A percentile compares a stretch with the other conserved stretches of the same genome.
phyloP scores from a whole-genome alignment of 257 asterid genomes.

The Plantago major region DNA sequence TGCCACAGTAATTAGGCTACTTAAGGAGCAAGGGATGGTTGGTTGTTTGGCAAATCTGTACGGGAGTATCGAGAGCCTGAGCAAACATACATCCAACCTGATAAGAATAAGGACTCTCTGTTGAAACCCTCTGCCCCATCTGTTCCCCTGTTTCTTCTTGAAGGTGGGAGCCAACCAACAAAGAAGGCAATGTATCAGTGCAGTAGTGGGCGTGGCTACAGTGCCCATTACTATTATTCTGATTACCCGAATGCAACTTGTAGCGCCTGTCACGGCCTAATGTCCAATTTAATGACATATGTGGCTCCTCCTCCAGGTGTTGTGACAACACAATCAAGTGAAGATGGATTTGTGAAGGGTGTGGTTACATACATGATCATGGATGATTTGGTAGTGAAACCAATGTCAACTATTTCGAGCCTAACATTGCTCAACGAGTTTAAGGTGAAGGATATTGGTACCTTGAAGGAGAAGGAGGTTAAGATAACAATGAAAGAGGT shows the following conservation, averaged over 20 bases:
- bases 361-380: too few relatives aligned
- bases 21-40: slow-evolving; percentile 15
- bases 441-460: too few relatives aligned
- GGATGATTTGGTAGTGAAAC: too few relatives aligned
- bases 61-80: slow-evolving; percentile 25
- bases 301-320: not conserved
- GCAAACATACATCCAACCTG: slow-evolving; percentile 20
- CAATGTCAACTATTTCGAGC: too few relatives aligned
- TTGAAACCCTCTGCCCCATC: slow-evolving; percentile 4
- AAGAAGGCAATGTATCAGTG: too few relatives aligned
- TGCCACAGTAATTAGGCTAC: slow-evolving; percentile 19
- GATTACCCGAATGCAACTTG: too few relatives aligned
- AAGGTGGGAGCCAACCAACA: too few relatives aligned
- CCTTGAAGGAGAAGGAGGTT: slow-evolving; percentile 18
- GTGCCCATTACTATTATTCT: too few relatives aligned
- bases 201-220: too few relatives aligned
- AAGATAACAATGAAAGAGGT: too few relatives aligned
- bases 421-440: too few relatives aligned
- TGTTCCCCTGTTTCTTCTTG: slow-evolving; percentile 14
- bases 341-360: slow-evolving; percentile 14
- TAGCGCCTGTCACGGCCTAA: too few relatives aligned
- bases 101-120: slow-evolving; percentile 20
- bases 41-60: slow-evolving; percentile 26
- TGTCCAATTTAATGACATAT: not conserved
- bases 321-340: not conserved